A percentile compares a stretch with the other conserved stretches of the same genome.
phyloP scores from a whole-genome alignment of 2,329 filamentous ascomycete genomes.

The Ophiocordyceps camponoti-floridani region DNA sequence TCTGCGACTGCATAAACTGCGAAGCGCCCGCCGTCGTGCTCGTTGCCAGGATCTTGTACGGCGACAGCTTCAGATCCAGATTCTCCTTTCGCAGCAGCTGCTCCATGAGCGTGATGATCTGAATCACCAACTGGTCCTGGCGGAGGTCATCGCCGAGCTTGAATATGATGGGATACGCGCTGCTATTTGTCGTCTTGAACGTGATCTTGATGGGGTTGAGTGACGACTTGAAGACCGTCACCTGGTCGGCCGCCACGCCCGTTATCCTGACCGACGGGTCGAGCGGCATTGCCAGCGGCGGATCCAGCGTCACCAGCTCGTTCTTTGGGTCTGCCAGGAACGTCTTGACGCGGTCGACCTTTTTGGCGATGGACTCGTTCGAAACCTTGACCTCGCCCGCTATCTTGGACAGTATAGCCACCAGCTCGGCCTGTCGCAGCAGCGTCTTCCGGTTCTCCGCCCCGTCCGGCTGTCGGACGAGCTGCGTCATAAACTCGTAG shows the following conservation, averaged over 20 bases:
- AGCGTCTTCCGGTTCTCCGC: constrained; percentile 58
- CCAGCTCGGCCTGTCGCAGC: constrained; percentile 73
- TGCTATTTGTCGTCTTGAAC: constrained; percentile 64
- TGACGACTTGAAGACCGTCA: constrained; percentile 88
- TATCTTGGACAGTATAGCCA: constrained; percentile 73
- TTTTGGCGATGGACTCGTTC: constrained; percentile 58
- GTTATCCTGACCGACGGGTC: constrained; percentile 69
- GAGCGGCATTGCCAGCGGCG: constrained; percentile 71
- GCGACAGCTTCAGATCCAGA: constrained; percentile 81
- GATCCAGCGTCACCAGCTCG: constrained; percentile 67
- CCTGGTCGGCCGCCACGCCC: constrained; percentile 68
- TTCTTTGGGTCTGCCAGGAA: constrained; percentile 80
- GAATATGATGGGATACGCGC: constrained; percentile 83
- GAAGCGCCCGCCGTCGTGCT: constrained; percentile 77
- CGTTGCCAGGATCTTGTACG: constrained; percentile 91
- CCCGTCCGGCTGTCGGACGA: constrained; percentile 55
- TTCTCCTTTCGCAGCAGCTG: constrained; percentile 91
- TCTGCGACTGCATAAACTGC: constrained; percentile 81
- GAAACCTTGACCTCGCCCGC: constrained; percentile 75
- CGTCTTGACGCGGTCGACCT: constrained; percentile 70
- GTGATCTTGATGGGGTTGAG: constrained; percentile 80
- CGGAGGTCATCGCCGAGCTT: constrained; percentile 93
- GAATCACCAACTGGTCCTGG: constrained; percentile 93
- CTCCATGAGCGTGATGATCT: constrained; percentile 96
- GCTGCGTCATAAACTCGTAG: constrained; percentile 86